Evolutionary conservation across 2,329 filamentous ascomycete species (phyloP).

Genomic region (Cordyceps cateniannulata): DNA sequence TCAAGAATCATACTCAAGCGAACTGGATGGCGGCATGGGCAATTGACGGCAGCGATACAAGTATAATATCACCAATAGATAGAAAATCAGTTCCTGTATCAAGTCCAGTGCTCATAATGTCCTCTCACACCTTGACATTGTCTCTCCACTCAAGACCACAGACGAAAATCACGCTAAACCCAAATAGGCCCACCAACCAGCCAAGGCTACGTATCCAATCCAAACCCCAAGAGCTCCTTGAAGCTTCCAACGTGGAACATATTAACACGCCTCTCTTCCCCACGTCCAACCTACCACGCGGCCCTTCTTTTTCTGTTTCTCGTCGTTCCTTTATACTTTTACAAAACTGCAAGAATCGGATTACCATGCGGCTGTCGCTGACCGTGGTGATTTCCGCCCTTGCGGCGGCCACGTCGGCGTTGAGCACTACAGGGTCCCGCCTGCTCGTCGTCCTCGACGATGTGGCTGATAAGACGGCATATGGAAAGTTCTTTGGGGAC

Average conservation of each 20-base stretch:
- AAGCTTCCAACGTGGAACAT: slow-evolving; percentile 9
- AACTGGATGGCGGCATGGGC: too few relatives aligned
- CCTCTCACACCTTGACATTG: not conserved
- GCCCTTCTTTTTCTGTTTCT: not conserved
- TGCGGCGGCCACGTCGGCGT: slow-evolving; percentile 61
- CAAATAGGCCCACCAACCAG: not conserved
- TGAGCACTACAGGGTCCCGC: slow-evolving; percentile 72
- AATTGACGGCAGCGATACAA: too few relatives aligned
- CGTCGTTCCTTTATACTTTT: not conserved
- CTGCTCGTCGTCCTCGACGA: slow-evolving; percentile 85
- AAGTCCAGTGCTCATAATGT: not conserved
- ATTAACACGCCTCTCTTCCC: slow-evolving; percentile 3
- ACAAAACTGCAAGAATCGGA: not conserved
- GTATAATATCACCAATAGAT: too few relatives aligned
- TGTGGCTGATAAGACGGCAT: slow-evolving; percentile 69
- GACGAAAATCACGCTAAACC: slow-evolving; percentile 6
- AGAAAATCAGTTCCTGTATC: too few relatives aligned
- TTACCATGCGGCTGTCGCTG: slow-evolving; percentile 64
- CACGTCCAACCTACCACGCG: not conserved
- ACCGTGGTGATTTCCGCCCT: slow-evolving; percentile 64
- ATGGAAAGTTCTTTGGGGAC: slow-evolving; percentile 74
- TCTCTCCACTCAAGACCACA: not conserved
- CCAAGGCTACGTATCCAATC: slow-evolving; percentile 13
- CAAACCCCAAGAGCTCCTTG: slow-evolving; percentile 12
- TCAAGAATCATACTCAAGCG: not conserved